Conservation (phyloP, 768 basidiomycete species). For the Kwoniella dendrophila region DNA sequence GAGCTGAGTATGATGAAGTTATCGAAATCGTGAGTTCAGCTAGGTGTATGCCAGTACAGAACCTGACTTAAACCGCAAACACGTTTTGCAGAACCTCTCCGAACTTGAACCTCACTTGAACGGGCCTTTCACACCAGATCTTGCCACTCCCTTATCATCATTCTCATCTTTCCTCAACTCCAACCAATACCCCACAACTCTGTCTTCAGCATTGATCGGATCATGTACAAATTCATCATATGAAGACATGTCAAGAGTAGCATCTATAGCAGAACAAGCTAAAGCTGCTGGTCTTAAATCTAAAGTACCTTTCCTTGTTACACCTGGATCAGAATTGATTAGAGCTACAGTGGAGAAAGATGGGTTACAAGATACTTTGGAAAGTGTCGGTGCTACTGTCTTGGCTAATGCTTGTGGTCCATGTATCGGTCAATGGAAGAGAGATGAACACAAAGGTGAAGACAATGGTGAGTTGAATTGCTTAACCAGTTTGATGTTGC, state of each 20-base stretch:
- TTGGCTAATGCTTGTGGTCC: conserved; percentile 98
- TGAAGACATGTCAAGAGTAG: conserved; percentile 82
- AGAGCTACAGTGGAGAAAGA: conserved; percentile 97
- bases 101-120: conserved; percentile 89
- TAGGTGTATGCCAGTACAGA: too few relatives aligned
- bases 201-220: conserved; percentile 90
- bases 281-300: conserved; percentile 76
- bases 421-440: conserved; percentile 99
- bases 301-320: conserved; percentile 61
- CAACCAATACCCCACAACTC: conserved; percentile 85
- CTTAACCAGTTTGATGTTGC: neutral
- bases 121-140: conserved; percentile 96
- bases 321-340: conserved; percentile 73
- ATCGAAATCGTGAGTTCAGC: conserved; percentile 76
- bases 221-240: conserved; percentile 99
- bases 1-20: conserved; percentile 89
- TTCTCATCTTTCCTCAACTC: conserved; percentile 77
- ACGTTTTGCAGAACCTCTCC: conserved; percentile 69
- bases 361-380: conserved; percentile 73
- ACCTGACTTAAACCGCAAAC: neutral
- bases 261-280: conserved; percentile 87
- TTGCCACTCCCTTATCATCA: conserved; percentile 88
- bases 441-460: conserved; percentile 80
- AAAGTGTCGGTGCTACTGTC: conserved; percentile 90
- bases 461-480: conserved; percentile 71